These are phyloP conservation scores for Rhamnella rubrinervis DNA, from an alignment of 331 rosid species.

Conservation along the genomic window DNA sequence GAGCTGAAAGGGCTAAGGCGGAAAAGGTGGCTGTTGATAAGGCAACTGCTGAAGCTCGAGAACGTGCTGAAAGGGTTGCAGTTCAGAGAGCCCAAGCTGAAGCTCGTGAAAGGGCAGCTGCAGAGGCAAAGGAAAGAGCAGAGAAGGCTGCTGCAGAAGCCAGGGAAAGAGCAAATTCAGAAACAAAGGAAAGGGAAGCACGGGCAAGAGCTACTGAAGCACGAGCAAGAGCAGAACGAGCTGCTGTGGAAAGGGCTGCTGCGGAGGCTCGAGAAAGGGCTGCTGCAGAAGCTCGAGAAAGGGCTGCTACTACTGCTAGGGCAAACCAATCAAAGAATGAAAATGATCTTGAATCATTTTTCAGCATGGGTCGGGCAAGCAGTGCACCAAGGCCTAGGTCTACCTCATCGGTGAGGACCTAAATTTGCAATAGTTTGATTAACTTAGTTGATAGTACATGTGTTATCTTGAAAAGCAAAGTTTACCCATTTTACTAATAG, in stretches of 20 bases:
- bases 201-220: slow-evolving; percentile 73
- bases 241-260: slow-evolving; percentile 81
- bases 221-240: slow-evolving; percentile 67
- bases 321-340: slow-evolving; percentile 76
- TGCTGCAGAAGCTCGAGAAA: slow-evolving; percentile 66
- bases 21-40: slow-evolving; percentile 85
- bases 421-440: slow-evolving; percentile 18
- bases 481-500: no score
- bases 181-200: slow-evolving; percentile 66
- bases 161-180: slow-evolving; percentile 76
- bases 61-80: slow-evolving; percentile 94
- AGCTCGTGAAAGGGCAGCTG: slow-evolving; percentile 99
- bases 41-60: slow-evolving; percentile 91
- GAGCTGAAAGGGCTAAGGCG: slow-evolving; percentile 79
- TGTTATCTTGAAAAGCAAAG: no score
- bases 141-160: slow-evolving; percentile 82
- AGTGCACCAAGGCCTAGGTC: slow-evolving; percentile 92
- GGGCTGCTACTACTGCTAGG: slow-evolving; percentile 86
- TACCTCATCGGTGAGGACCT: slow-evolving; percentile 62
- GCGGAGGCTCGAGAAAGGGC: slow-evolving; percentile 88
- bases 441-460: not conserved
- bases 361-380: slow-evolving; percentile 67
- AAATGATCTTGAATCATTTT: slow-evolving; percentile 83
- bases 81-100: slow-evolving; percentile 94
- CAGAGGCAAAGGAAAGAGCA: slow-evolving; percentile 79